Conservation (phyloP, 2,329 filamentous ascomycete species). For the Ramularia collo-cygni region DNA sequence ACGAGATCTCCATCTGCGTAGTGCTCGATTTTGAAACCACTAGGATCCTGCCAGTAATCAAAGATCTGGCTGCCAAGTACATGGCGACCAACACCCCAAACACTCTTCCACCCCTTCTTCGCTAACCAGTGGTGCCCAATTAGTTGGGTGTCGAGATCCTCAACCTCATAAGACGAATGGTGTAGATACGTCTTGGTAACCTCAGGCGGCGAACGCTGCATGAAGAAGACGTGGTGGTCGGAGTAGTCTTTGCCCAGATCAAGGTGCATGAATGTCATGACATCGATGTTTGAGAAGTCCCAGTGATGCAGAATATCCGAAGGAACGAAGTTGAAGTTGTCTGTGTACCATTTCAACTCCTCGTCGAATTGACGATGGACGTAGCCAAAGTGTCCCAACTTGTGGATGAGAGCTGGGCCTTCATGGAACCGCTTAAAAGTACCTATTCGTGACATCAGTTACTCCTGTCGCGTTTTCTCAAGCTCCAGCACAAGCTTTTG, state of each 20-base stretch:
- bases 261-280: conserved; percentile 39
- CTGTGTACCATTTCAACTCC: conserved; percentile 33
- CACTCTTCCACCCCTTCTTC: conserved; percentile 54
- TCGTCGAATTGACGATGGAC: conserved; percentile 29
- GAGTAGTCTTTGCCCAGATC: conserved; percentile 36
- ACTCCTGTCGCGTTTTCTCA: background rate
- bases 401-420: conserved; percentile 13
- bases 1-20: conserved; percentile 65
- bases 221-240: conserved; percentile 42
- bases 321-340: conserved; percentile 38
- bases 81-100: conserved; percentile 65
- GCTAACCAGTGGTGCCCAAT: conserved; percentile 62
- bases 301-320: conserved; percentile 29
- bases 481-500: background rate
- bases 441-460: conserved; percentile 1
- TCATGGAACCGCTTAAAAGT: conserved; percentile 7
- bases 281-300: conserved; percentile 23
- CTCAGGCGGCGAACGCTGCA: conserved; percentile 19
- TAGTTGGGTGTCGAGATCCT: conserved; percentile 62
- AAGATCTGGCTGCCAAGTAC: conserved; percentile 61
- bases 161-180: conserved; percentile 63
- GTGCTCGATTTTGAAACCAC: conserved; percentile 46
- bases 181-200: conserved; percentile 6
- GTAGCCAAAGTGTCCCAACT: conserved; percentile 37
- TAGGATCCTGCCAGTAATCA: conserved; percentile 54